These are phyloP conservation scores for Castanopsis chinensis DNA, from an alignment of 306 rosid species.

Conservation along the genomic window DNA sequence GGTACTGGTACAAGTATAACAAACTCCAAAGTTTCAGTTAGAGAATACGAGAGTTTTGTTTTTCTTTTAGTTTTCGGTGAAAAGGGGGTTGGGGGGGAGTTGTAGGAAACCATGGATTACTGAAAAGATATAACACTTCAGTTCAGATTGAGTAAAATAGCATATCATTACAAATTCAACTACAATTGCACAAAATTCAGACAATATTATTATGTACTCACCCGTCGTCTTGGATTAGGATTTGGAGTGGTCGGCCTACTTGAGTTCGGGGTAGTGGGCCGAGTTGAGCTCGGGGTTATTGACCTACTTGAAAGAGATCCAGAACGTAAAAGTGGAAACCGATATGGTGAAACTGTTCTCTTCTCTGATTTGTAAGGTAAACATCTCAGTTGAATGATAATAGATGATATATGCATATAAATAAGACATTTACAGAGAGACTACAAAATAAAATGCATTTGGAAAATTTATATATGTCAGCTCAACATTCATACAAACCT, in stretches of 20 bases:
- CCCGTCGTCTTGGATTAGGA: constrained; percentile 68
- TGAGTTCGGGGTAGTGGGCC: constrained; percentile 75
- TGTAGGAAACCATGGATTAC: background rate
- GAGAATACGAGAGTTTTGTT: background rate
- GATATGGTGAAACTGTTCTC: constrained; percentile 82
- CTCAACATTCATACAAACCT: constrained; percentile 40
- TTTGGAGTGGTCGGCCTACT: constrained; percentile 88
- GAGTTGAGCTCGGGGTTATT: constrained; percentile 62
- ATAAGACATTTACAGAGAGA: background rate
- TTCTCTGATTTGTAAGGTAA: constrained; percentile 51
- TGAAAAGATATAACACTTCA: background rate
- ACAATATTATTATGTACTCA: constrained; percentile 25
- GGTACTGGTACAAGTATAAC: constrained; percentile 49
- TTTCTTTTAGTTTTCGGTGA: background rate
- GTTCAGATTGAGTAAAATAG: background rate
- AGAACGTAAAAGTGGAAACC: constrained; percentile 90
- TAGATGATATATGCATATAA: background rate
- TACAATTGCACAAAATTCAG: background rate
- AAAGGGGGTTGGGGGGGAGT: background rate
- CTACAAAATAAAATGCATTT: constrained; percentile 1
- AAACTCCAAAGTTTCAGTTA: constrained; percentile 8
- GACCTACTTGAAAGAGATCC: constrained; percentile 84
- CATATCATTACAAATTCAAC: background rate
- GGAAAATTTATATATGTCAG: background rate
- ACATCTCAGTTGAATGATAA: constrained; percentile 20